These are phyloP conservation scores for Exophiala sp. DNA, from an alignment of 2,329 filamentous ascomycete genomes.

Conservation along the genomic window DNA sequence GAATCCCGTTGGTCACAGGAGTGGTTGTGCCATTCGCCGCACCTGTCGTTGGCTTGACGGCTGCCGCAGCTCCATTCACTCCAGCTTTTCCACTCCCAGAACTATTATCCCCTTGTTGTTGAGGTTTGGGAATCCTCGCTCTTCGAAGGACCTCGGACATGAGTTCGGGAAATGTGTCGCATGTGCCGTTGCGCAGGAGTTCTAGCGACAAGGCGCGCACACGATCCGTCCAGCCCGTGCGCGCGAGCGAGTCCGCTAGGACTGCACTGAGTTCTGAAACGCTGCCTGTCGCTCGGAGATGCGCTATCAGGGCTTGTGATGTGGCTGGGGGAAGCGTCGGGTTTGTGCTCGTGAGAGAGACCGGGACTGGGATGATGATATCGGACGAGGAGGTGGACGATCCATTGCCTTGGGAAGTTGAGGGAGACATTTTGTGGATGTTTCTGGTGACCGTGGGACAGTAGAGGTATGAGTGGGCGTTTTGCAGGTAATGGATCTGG, in stretches of 20 bases:
- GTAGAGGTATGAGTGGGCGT: too few species aligned
- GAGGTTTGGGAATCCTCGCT: slow-evolving; percentile 32
- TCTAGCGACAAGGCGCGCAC: slow-evolving; percentile 51
- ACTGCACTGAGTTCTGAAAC: slow-evolving; percentile 52
- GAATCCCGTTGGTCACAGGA: slow-evolving; percentile 13
- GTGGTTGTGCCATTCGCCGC: slow-evolving; percentile 15
- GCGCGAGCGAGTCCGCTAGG: slow-evolving; percentile 51
- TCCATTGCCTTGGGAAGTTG: slow-evolving; percentile 1
- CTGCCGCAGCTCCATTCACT: slow-evolving; percentile 17
- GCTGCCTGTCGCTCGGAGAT: slow-evolving; percentile 35
- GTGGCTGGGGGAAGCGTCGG: slow-evolving; percentile 14
- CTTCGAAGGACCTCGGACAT: slow-evolving; percentile 49
- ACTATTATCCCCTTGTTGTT: slow-evolving; percentile 14
- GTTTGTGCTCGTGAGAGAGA: slow-evolving; percentile 16
- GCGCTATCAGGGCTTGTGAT: slow-evolving; percentile 23
- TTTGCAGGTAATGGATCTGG: too few species aligned
- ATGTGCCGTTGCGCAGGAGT: slow-evolving; percentile 53
- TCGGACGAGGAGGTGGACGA: background rate
- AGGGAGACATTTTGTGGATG: slow-evolving; percentile 1
- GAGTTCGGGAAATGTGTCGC: slow-evolving; percentile 52
- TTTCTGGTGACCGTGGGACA: too few species aligned
- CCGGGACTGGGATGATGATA: slow-evolving; percentile 20
- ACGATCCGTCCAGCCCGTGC: slow-evolving; percentile 54
- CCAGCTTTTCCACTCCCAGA: slow-evolving; percentile 27
- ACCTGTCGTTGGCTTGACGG: slow-evolving; percentile 4